phyloP scores from a whole-genome alignment of 2,329 filamentous ascomycete species.

The Nigrograna mackinnonii region DNA sequence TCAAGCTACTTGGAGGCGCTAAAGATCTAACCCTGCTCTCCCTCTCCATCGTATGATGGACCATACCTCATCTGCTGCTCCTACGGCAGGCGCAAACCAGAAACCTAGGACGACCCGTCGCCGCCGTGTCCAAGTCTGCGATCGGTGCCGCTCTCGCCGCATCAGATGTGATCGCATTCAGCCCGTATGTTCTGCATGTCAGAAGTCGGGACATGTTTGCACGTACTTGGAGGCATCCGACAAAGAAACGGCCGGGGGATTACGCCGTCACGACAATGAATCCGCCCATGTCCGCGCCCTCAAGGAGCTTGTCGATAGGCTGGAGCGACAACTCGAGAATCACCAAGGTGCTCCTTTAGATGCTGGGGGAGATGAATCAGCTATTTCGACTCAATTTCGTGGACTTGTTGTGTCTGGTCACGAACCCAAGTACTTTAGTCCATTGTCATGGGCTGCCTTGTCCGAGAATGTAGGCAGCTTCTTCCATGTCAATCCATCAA shows the following conservation, averaged over 20 bases:
- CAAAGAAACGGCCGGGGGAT: conserved; percentile 17
- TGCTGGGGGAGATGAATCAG: too few relatives aligned
- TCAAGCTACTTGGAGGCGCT: too few relatives aligned
- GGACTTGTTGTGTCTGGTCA: too few relatives aligned
- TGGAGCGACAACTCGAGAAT: too few relatives aligned
- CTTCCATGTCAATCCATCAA: too few relatives aligned
- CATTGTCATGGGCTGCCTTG: conserved; percentile 21
- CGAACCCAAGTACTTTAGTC: conserved; percentile 18
- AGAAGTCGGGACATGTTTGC: conserved; percentile 19
- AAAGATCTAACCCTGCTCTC: too few relatives aligned
- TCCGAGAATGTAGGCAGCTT: conserved; percentile 23
- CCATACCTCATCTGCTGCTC: too few relatives aligned
- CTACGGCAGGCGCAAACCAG: too few relatives aligned
- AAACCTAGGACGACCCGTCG: conserved; percentile 22
- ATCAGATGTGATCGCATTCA: conserved; percentile 25
- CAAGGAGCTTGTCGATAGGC: too few relatives aligned
- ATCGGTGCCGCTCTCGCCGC: conserved; percentile 22
- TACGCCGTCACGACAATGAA: conserved; percentile 20
- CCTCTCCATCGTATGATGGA: too few relatives aligned
- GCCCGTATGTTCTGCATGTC: conserved; percentile 23
- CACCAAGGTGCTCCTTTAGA: too few relatives aligned
- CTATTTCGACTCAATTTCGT: conserved; percentile 9
- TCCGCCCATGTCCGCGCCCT: too few relatives aligned
- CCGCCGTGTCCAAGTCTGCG: conserved; percentile 20
- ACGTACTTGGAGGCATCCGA: conserved; percentile 19